These are phyloP conservation scores for Neospermospora avenae DNA, from an alignment of 2,329 filamentous ascomycete species.

Conservation along the genomic window DNA sequence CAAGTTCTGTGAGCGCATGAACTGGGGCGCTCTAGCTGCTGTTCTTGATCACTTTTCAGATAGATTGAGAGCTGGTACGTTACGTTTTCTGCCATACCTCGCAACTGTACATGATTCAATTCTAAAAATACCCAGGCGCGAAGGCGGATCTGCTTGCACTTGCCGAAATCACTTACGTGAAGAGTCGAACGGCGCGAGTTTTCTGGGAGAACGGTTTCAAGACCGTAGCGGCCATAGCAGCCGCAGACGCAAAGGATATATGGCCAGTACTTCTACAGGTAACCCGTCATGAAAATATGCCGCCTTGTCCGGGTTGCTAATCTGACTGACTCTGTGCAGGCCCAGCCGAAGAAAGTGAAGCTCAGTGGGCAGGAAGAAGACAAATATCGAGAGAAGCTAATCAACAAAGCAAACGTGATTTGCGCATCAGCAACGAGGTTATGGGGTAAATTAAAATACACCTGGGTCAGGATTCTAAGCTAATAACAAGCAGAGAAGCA, in stretches of 20 bases:
- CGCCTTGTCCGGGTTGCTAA: not conserved
- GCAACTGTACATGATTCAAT: not conserved
- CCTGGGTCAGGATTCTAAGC: not conserved
- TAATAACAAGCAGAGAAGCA: constrained; percentile 18
- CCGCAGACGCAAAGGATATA: constrained; percentile 64
- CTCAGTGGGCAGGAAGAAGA: constrained; percentile 54
- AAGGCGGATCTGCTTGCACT: constrained; percentile 67
- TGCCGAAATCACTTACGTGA: constrained; percentile 70
- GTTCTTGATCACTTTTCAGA: constrained; percentile 75
- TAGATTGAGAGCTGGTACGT: constrained; percentile 56
- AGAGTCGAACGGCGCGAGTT: constrained; percentile 69
- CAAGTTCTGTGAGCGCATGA: constrained; percentile 76
- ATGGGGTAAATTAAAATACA: constrained; percentile 45
- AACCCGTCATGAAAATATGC: constrained; percentile 20
- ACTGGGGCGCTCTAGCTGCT: constrained; percentile 68
- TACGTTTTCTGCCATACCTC: not conserved
- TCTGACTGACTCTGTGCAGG: not conserved
- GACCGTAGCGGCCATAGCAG: constrained; percentile 64
- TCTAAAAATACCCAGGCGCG: constrained; percentile 46
- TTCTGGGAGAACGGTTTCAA: constrained; percentile 77
- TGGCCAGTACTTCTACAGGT: constrained; percentile 71
- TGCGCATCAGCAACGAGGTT: constrained; percentile 65
- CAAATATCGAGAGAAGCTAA: constrained; percentile 61
- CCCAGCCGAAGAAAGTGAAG: constrained; percentile 50
- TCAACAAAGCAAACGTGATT: constrained; percentile 65